Conservation (phyloP, 2,329 filamentous ascomycete species). For the Ceratocystiopsis minuta region DNA sequence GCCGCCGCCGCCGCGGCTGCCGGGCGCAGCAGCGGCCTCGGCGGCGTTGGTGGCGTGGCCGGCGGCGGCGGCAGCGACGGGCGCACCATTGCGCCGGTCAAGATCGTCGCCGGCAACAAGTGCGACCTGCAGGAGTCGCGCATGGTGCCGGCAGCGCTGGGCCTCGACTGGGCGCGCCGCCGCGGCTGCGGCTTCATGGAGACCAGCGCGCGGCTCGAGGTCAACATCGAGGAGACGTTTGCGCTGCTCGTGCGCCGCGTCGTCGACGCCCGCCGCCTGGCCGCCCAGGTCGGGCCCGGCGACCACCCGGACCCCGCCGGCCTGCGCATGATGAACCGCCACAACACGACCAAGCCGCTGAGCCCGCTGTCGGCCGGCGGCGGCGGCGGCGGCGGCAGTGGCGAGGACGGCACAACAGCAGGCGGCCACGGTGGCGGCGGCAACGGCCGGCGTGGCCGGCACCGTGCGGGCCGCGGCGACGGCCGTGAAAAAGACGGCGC, state of each 20-base stretch:
- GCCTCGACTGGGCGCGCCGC: conserved; percentile 59
- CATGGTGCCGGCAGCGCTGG: conserved; percentile 49
- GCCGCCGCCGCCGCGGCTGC: conserved; percentile 7
- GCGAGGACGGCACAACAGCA: conserved; percentile 3
- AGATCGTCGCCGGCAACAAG: conserved; percentile 75
- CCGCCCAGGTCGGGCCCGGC: conserved; percentile 26
- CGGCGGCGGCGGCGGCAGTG: conserved; percentile 6
- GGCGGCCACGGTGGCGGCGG: background rate
- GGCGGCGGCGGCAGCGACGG: conserved; percentile 11
- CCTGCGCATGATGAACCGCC: conserved; percentile 23
- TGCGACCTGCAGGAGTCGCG: conserved; percentile 59
- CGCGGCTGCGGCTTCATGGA: conserved; percentile 76
- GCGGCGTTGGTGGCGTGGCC: conserved; percentile 12
- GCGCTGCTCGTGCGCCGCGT: conserved; percentile 47
- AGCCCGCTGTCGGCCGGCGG: conserved; percentile 29
- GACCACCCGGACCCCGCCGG: conserved; percentile 17
- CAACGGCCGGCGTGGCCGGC: background rate
- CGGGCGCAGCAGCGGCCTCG: too few species aligned
- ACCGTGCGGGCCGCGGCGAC: background rate
- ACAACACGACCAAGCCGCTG: conserved; percentile 39
- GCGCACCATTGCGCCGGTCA: conserved; percentile 50
- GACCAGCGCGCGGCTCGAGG: conserved; percentile 66
- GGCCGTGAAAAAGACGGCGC: background rate
- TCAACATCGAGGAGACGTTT: conserved; percentile 83
- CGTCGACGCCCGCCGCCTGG: conserved; percentile 34